Evolutionary conservation across 306 rosid species (phyloP), one percentile per base, ranked within the genome.

Genomic region (Crotalaria pallida): DNA sequence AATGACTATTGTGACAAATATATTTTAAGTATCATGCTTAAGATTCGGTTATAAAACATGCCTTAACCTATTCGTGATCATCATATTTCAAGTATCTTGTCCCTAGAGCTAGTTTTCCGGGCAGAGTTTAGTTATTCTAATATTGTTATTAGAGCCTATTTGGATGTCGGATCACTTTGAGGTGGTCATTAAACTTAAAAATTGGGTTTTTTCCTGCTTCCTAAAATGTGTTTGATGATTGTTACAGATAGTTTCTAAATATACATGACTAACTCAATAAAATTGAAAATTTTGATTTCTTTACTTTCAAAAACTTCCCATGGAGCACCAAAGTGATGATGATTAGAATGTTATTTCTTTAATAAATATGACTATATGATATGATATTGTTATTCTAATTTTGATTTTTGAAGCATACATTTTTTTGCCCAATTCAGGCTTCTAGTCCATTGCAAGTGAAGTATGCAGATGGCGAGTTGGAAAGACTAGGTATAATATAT

Each of bases 381-480:
- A 13, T 53, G 69, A 43, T 81, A 33, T 13, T 58, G 22, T 64
- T 52, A 48, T 85, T 75, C 63, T 74, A 17, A 29, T 60, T 72
- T 75, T 79, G 75, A 81, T 63, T 29, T 29, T 17, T 36, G 40
- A 78, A 67, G 43, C 26, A 56, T 51, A 82, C 60, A 72, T 23
- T 80, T 67, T 64, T 83, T 40, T 81, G 69, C 83, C 74, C 67
- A 65, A 85, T 84, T 62, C 89, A 95, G 99, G 99, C 99, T 79
- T 83, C 97, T 74, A 95, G 96, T 79, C 99, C 99, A 10, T 87
- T 95, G 86, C 99, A 95, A 95, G 99, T 95, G 86, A 95, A 91
- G 88, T 95, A 95, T 82, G 99, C 99, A 2, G 99, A 95, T 69
- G 97, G 99, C 79, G 99, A 95, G 85, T 79, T 95, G 91, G 99